Base-by-base conservation (phyloP, 345 rosid species). In the Melaleuca quinquenervia region DNA sequence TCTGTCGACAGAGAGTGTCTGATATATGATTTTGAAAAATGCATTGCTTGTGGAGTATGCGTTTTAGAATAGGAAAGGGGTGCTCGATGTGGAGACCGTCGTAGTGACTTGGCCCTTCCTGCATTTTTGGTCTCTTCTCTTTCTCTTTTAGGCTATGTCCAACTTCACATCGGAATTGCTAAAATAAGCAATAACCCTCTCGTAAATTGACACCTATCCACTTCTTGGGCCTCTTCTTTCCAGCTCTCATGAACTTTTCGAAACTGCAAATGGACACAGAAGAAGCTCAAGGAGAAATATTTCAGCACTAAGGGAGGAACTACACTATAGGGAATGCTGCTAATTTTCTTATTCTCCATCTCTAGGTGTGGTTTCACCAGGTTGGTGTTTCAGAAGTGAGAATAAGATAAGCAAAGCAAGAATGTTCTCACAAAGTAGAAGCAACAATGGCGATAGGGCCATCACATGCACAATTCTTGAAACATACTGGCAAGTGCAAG, bases 341-440 rank as follows among this genome's bases (percentile, higher is more conserved):
- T 95, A 83, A 90, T 92, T 90, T 94, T 95, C 86, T 93, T 95
- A 82, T 93, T 90, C 88, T 94, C 96, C 91, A 94, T 87, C 86
- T 91, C 90, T 88, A 95, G 83, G 87, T 86, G n/a, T 22, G 10
- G 60, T 22, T 22, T 54, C 60, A 54, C n/a, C 1, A n/a, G 60
- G 14, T 50, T 50, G 11, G 51, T 50, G 51, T 50, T 50, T 50
- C 51, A 50, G 14, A 50, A 50, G 51, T 50, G 51, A 50, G 51
- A 11, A 50, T 50, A 11, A 11, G 2, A 50, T 50, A 3, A 50
- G 16, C 52, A 50, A 50, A 13, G 16, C 16, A 13, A 51, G 15
- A 51, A 51, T 51, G 22, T 16, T 18, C 55, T 52, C 55, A 52
- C 22, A 6, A 52, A 52, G 6, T 52, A 18, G 55, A 52, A 52